Percentiles rank a stretch among this genome's conserved stretches.
phyloP scores from a whole-genome alignment of 805 yeast species.

The Lipomyces chichibuensis region DNA sequence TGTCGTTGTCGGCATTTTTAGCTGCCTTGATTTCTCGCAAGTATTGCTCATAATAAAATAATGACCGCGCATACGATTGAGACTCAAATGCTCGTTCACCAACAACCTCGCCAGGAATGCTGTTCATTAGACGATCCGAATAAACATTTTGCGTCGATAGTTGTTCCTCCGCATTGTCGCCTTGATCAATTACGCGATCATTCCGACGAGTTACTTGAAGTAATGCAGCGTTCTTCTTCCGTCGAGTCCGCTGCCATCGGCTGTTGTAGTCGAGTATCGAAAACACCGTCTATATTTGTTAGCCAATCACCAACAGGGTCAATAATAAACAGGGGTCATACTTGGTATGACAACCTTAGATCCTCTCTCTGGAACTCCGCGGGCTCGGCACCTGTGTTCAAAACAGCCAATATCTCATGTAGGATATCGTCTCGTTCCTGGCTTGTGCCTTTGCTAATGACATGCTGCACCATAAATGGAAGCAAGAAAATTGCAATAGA shows the following conservation, averaged over 20 bases:
- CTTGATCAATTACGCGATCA: conserved; percentile 14
- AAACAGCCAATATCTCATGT: conserved; percentile 62
- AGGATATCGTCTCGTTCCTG: conserved; percentile 52
- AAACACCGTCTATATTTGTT: conserved; percentile 54
- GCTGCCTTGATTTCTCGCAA: conserved; percentile 49
- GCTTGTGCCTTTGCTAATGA: conserved; percentile 55
- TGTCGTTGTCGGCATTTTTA: conserved; percentile 32
- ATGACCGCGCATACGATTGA: conserved; percentile 83
- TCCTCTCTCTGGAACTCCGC: conserved; percentile 44
- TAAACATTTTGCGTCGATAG: not conserved
- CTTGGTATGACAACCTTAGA: conserved; percentile 65
- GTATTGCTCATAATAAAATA: conserved; percentile 80
- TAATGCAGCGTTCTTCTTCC: conserved; percentile 10
- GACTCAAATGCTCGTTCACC: conserved; percentile 82
- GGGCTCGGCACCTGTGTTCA: conserved; percentile 39
- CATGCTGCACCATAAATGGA: conserved; percentile 73
- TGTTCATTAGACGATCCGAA: conserved; percentile 9
- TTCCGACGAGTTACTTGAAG: conserved; percentile 18
- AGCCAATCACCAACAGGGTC: not conserved
- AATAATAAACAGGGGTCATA: not conserved
- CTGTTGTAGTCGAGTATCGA: conserved; percentile 79
- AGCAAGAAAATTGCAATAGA: conserved; percentile 69
- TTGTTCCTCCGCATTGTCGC: not conserved
- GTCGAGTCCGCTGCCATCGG: conserved; percentile 58
- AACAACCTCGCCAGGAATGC: conserved; percentile 51